Percentiles rank a stretch among this genome's conserved stretches.
phyloP scores from a whole-genome alignment of 2,329 filamentous ascomycete genomes.

The Fusarium verticillioides region DNA sequence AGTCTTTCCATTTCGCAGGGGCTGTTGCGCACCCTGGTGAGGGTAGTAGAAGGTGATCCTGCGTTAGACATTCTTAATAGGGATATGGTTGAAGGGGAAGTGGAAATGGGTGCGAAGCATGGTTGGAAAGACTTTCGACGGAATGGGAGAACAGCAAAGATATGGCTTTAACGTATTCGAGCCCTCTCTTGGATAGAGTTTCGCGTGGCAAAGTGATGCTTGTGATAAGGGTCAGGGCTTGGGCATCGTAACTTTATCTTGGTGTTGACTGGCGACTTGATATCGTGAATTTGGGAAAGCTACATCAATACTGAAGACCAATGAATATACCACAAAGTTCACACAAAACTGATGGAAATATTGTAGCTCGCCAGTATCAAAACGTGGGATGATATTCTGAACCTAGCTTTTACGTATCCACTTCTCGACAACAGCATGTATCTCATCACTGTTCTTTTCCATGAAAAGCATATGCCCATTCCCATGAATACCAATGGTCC shows the following conservation, averaged over 20 bases:
- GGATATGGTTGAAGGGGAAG: not conserved
- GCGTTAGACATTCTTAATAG: not conserved
- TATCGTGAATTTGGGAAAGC: not conserved
- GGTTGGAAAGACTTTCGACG: not conserved
- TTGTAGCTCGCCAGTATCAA: fast-evolving
- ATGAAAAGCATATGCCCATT: constrained; percentile 44
- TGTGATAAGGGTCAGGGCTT: not conserved
- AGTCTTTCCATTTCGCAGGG: not conserved
- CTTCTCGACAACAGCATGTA: constrained; percentile 18
- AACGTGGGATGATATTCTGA: not conserved
- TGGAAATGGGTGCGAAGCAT: not conserved
- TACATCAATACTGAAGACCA: not conserved
- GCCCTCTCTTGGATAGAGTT: not conserved
- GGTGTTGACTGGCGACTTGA: not conserved
- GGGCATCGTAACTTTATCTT: not conserved
- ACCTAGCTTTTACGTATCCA: constrained; percentile 18
- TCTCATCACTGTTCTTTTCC: constrained; percentile 40
- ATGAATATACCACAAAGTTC: not conserved
- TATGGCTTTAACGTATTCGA: no score
- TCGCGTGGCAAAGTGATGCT: not conserved
- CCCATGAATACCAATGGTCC: constrained; percentile 30
- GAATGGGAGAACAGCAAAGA: not conserved
- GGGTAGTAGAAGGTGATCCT: fast-evolving
- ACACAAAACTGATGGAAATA: fast-evolving
- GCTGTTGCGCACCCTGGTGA: not conserved